Evolutionary conservation across 768 basidiomycete genomes (phyloP), one percentile per base, ranked within the genome.

Genomic region (Calocera viscosa): DNA sequence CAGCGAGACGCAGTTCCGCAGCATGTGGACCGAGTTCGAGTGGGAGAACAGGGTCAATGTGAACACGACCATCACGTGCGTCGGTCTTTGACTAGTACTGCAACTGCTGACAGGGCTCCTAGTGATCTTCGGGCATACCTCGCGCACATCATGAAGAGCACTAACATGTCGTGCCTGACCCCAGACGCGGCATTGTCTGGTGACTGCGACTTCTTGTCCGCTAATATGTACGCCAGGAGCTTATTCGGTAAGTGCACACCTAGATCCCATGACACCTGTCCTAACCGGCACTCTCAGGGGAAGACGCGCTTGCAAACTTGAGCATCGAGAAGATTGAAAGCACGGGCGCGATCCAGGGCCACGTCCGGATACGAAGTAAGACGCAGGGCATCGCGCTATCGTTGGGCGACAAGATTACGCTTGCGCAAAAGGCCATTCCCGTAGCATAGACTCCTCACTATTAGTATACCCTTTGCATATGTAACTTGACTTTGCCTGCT

Each of bases 21-120:
- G 85, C 76, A 95, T 95, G 93, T 96, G 95, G 95, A 99, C 94
- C 30, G 96, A 98, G 76, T 99, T 99, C 73, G 95, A 99, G 76
- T 99, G 95, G 95, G 95, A 99, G 82, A 99, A 99, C 79, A 84
- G 94, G 72, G 95, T 98, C 66, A 97, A 97, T 73, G 91, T 97
- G 66, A 87, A 86, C 70, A 90, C 87, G 53, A 77, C 84, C 26
- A 84, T 94, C 76, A 83, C 87, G 89, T 91, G 78, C 72, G 90
- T 84, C 68, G 68, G 19, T 33, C 38, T 11, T 69, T 2, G 35
- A 7, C 32, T 22, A 14, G 30, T 16, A 30, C 26, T 14, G 2
- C 53, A 60, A 5, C 26, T 16, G 14, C 53, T 60, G 30, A 28
- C 30, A 26, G 3, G 2, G 1, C 49, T 40, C 32, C 41, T 71